Evolutionary conservation across 306 rosid genomes (phyloP).

Genomic region (Datisca glomerata): DNA sequence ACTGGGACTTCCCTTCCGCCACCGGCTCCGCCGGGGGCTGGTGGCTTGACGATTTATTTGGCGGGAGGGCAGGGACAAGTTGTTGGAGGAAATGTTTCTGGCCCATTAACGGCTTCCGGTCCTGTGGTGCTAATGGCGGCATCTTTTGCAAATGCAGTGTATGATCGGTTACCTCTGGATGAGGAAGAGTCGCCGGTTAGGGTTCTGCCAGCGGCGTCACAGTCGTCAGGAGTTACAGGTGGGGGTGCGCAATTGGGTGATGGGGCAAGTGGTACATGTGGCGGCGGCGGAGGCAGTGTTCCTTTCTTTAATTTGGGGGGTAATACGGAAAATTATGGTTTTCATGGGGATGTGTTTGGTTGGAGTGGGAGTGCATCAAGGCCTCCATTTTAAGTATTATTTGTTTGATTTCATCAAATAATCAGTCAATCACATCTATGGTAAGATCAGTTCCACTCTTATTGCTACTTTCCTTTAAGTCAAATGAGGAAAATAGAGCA

Average conservation of each 20-base stretch:
- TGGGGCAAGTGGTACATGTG: constrained; percentile 6
- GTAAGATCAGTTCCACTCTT: too few species aligned
- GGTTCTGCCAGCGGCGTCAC: constrained; percentile 8
- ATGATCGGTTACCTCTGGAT: constrained; percentile 25
- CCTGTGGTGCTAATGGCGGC: constrained; percentile 31
- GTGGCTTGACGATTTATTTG: constrained; percentile 22
- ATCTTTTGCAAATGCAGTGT: constrained; percentile 27
- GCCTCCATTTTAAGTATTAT: constrained; percentile 13
- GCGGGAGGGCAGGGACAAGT: constrained; percentile 28
- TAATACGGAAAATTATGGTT: constrained; percentile 10
- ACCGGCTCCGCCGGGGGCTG: constrained; percentile 20
- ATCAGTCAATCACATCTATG: too few species aligned
- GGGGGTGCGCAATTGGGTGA: constrained; percentile 4
- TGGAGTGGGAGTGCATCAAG: constrained; percentile 16
- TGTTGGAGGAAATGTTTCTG: constrained; percentile 25
- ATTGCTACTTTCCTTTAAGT: too few species aligned
- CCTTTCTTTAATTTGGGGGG: constrained; percentile 21
- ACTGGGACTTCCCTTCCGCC: constrained; percentile 29
- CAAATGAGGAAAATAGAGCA: too few species aligned
- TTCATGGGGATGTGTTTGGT: constrained; percentile 14
- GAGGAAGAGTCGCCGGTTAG: constrained; percentile 10
- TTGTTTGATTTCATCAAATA: background rate
- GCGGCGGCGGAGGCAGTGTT: constrained; percentile 8
- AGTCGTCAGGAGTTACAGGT: constrained; percentile 11
- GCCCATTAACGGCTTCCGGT: constrained; percentile 23